These are phyloP conservation scores for Auriscalpium vulgare DNA, from an alignment of 768 basidiomycete species.

Conservation along the genomic window DNA sequence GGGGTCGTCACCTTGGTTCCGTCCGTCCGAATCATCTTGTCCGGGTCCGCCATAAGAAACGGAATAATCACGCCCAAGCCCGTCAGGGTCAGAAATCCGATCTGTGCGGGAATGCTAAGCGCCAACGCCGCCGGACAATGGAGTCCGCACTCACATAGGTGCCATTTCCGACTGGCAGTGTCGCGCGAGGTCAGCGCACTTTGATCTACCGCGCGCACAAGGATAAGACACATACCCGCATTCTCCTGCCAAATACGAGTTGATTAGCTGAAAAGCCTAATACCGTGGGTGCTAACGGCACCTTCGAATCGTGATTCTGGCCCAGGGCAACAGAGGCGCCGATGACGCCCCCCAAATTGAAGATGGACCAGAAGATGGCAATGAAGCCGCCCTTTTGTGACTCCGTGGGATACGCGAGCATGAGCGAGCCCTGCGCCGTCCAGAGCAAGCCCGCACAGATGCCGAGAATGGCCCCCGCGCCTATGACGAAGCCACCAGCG, in stretches of 20 bases:
- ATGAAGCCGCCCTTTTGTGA: conserved; percentile 70
- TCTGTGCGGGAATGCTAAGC: conserved; percentile 32
- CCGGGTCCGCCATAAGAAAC: conserved; percentile 62
- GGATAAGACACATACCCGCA: conserved; percentile 20
- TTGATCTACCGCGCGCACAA: neutral
- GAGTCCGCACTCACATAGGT: conserved; percentile 53
- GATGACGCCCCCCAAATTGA: conserved; percentile 76
- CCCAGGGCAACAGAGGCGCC: conserved; percentile 71
- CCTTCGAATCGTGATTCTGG: conserved; percentile 56
- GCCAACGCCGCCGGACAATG: neutral
- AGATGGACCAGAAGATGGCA: conserved; percentile 77
- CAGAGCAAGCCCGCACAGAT: conserved; percentile 66
- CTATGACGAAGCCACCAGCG: conserved; percentile 58
- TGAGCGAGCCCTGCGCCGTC: conserved; percentile 81
- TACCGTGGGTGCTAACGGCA: conserved; percentile 22
- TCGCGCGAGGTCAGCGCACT: neutral
- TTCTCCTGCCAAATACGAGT: conserved; percentile 18
- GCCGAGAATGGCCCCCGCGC: conserved; percentile 65
- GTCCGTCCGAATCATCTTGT: conserved; percentile 66
- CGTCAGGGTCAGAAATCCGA: conserved; percentile 68
- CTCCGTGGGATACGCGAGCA: conserved; percentile 81
- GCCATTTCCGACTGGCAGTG: conserved; percentile 48
- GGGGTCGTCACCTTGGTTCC: conserved; percentile 57
- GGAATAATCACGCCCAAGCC: conserved; percentile 61
- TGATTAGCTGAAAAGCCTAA: neutral